Conservation (phyloP, 179 eudicot genomes). For the Vitellaria paradoxa region DNA sequence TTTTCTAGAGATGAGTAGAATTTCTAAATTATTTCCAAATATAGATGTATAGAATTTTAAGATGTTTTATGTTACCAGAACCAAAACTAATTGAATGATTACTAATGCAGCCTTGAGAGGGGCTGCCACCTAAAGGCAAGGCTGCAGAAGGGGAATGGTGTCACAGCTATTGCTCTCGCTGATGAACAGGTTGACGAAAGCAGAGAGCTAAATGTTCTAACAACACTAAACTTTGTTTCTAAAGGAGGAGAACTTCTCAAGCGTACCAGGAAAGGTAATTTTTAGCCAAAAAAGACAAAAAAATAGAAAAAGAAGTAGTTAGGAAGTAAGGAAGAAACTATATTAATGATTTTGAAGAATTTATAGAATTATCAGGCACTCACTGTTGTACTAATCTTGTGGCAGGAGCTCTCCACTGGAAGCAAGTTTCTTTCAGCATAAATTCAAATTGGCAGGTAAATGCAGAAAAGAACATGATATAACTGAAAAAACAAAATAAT, state of each 20-base stretch:
- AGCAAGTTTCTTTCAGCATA: conserved; percentile 72
- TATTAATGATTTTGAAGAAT: background rate
- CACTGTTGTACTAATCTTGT: conserved; percentile 3
- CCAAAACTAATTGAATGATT: background rate
- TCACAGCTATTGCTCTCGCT: conserved; percentile 34
- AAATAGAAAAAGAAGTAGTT: background rate
- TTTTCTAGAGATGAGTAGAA: background rate
- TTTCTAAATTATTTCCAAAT: background rate
- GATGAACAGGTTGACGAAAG: conserved; percentile 56
- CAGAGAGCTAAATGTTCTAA: conserved; percentile 42
- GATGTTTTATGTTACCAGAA: background rate
- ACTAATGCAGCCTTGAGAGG: conserved; percentile 66
- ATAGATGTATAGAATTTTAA: background rate
- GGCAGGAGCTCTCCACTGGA: conserved; percentile 94
- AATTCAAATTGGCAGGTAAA: conserved; percentile 70
- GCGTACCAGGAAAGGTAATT: conserved; percentile 87
- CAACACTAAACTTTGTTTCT: conserved; percentile 59
- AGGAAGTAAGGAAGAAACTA: background rate
- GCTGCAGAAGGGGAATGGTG: conserved; percentile 56
- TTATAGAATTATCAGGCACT: background rate
- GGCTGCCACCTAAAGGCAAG: conserved; percentile 83
- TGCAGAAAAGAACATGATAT: too few species aligned
- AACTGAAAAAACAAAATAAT: background rate
- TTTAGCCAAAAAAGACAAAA: background rate
- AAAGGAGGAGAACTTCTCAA: conserved; percentile 88